A percentile compares a stretch with the other conserved stretches of the same genome.
Conservation (phyloP, 371 early-diverging fungal genomes). For the Quaeritorhiza haematococci region DNA sequence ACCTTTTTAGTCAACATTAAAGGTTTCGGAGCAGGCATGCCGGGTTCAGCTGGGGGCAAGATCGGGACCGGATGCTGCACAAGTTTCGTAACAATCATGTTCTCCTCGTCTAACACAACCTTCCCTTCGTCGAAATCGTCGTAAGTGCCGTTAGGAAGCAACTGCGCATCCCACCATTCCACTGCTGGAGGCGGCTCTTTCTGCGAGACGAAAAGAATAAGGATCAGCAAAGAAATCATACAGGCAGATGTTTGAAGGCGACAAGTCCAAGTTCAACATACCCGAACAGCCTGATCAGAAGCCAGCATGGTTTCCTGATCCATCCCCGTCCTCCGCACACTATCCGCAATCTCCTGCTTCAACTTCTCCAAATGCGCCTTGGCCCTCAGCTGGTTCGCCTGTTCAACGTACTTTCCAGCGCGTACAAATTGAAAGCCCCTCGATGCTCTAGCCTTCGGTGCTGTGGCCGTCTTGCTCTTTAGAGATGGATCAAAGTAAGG, state of each 20-base stretch:
- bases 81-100: conserved; percentile 59
- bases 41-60: conserved; percentile 70
- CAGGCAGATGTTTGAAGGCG: not conserved
- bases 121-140: conserved; percentile 47
- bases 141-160: conserved; percentile 69
- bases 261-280: conserved; percentile 33
- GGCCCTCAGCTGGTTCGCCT: conserved; percentile 75
- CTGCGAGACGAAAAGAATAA: conserved; percentile 7
- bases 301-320: conserved; percentile 74
- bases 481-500: conserved; percentile 80
- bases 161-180: conserved; percentile 96
- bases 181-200: conserved; percentile 70
- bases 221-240: not conserved
- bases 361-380: conserved; percentile 76
- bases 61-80: conserved; percentile 92
- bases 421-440: conserved; percentile 65
- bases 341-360: conserved; percentile 76
- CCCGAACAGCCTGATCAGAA: conserved; percentile 65
- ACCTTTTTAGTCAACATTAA: conserved; percentile 84
- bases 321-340: conserved; percentile 75
- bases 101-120: conserved; percentile 18
- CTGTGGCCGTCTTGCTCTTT: conserved; percentile 41
- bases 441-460: conserved; percentile 45
- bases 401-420: conserved; percentile 74
- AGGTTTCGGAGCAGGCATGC: conserved; percentile 60